These are phyloP conservation scores for Aegle marmelos DNA, from an alignment of 345 rosid species.

Conservation along the genomic window DNA sequence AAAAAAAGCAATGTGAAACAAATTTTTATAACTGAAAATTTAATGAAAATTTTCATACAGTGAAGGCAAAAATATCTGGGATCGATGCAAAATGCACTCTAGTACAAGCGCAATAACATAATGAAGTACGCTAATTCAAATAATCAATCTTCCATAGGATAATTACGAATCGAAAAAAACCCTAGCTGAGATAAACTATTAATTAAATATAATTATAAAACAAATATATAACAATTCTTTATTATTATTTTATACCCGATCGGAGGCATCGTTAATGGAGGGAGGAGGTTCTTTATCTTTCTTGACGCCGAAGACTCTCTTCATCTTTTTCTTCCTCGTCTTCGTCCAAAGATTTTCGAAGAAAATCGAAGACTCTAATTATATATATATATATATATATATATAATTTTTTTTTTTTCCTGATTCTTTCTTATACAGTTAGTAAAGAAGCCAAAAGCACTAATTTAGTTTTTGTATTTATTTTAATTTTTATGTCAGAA, in stretches of 20 bases:
- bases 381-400: no score
- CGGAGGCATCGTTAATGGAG: slow-evolving; percentile 77
- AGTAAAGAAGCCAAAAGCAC: neutral
- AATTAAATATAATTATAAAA: neutral
- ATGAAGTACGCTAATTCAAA: neutral
- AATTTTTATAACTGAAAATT: neutral
- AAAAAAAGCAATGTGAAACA: neutral
- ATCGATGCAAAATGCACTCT: neutral
- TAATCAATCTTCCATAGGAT: neutral
- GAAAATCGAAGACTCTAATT: neutral
- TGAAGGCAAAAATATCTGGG: neutral
- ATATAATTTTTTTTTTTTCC: no score
- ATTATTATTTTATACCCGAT: slow-evolving; percentile 42
- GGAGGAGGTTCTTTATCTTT: slow-evolving; percentile 96
- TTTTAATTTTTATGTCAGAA: neutral
- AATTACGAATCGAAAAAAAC: neutral
- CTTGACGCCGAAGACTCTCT: slow-evolving; percentile 82
- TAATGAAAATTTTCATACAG: neutral
- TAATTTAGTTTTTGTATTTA: neutral
- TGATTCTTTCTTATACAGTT: neutral
- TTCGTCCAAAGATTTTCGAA: neutral
- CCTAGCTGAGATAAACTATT: neutral
- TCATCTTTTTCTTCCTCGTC: slow-evolving; percentile 51
- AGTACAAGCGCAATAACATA: neutral
- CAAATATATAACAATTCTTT: neutral